Percentiles rank a stretch among this genome's conserved stretches.
These are phyloP conservation scores for Backusella circina DNA, from an alignment of 192 early-diverging fungal genomes.

Conservation along the genomic window DNA sequence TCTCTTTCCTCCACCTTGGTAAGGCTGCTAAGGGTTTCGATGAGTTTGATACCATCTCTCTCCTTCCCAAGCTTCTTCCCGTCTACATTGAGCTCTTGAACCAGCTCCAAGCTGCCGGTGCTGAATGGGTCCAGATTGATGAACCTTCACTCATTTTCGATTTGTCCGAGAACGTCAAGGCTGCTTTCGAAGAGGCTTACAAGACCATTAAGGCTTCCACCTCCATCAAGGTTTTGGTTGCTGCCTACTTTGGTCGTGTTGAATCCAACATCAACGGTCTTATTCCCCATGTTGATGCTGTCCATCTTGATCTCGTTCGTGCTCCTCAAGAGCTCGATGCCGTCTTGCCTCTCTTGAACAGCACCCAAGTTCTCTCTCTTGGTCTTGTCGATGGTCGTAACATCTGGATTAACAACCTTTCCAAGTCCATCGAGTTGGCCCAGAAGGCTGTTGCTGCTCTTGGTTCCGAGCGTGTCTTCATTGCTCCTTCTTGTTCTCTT, in stretches of 20 bases:
- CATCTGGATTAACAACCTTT: conserved; percentile 94
- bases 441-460: conserved; percentile 61
- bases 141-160: conserved; percentile 77
- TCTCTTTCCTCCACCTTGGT: conserved; percentile 84
- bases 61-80: conserved; percentile 77
- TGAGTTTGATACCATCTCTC: conserved; percentile 68
- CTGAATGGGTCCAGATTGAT: conserved; percentile 85
- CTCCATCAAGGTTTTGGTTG: conserved; percentile 68
- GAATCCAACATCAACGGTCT: conserved; percentile 71
- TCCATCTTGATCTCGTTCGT: conserved; percentile 92
- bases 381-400: conserved; percentile 96
- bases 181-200: conserved; percentile 64
- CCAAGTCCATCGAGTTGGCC: conserved; percentile 63
- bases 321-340: conserved; percentile 75
- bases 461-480: conserved; percentile 73
- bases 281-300: conserved; percentile 72
- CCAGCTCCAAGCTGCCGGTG: conserved; percentile 70
- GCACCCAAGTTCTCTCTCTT: conserved; percentile 72
- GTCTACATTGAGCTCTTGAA: conserved; percentile 75
- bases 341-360: conserved; percentile 56
- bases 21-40: conserved; percentile 69
- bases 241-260: conserved; percentile 93
- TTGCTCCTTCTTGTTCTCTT: conserved; percentile 89
- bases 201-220: conserved; percentile 48
- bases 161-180: conserved; percentile 42